Conservation (phyloP, 169 alveolate genomes). For the Plasmodium ovale region DNA sequence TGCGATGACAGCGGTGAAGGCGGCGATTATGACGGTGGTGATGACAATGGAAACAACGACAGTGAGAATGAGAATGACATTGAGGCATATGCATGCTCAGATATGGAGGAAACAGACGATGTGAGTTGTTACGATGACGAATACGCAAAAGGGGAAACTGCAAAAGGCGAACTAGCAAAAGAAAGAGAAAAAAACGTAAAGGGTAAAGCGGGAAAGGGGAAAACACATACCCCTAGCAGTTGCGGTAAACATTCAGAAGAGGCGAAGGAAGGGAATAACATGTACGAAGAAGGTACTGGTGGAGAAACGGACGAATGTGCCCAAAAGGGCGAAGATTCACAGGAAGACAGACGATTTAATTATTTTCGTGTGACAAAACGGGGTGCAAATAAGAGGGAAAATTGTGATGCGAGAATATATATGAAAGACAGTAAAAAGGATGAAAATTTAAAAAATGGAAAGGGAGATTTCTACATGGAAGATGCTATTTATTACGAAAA, state of each 20-base stretch:
- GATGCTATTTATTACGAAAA: background rate
- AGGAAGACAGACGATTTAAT: background rate
- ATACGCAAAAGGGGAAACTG: conserved; percentile 6
- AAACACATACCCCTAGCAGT: background rate
- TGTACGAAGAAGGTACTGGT: background rate
- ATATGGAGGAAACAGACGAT: background rate
- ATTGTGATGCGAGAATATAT: background rate
- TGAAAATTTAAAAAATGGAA: background rate
- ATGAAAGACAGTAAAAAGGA: background rate
- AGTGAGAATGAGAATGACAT: background rate
- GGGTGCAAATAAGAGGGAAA: background rate
- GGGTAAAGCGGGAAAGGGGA: background rate
- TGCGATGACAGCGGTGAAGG: conserved; percentile 12
- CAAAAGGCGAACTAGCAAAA: background rate
- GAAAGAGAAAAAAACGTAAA: background rate
- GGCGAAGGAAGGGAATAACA: too few relatives aligned
- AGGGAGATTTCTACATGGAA: background rate
- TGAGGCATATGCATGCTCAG: background rate
- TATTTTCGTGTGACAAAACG: background rate
- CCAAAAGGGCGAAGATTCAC: background rate
- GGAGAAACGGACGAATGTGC: background rate
- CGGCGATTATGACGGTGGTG: background rate
- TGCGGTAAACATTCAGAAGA: background rate
- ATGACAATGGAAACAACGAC: background rate
- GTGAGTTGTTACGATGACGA: background rate